phyloP scores from a whole-genome alignment of 768 basidiomycete genomes.

The Rhodosporidiobolus sp. region DNA sequence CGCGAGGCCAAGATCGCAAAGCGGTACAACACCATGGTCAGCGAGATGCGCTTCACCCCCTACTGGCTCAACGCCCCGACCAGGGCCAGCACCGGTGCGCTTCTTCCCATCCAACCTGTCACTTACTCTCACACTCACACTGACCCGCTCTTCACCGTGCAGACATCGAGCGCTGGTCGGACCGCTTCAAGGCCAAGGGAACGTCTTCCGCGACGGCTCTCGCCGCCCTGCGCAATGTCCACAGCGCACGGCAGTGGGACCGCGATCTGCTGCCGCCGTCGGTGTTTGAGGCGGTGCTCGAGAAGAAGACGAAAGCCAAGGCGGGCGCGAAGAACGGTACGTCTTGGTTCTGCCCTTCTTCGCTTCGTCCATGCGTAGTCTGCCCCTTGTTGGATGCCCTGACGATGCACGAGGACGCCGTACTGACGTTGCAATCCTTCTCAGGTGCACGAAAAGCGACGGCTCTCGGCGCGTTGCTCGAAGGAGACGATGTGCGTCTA shows the following conservation, averaged over 20 bases:
- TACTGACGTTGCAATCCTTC: background rate
- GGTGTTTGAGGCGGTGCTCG: slow-evolving; percentile 30
- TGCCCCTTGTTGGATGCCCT: background rate
- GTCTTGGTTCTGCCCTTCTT: background rate
- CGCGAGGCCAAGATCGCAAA: slow-evolving; percentile 25
- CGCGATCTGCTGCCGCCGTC: slow-evolving; percentile 26
- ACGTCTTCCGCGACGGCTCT: slow-evolving; percentile 9
- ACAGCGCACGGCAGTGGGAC: slow-evolving; percentile 15
- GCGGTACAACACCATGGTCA: slow-evolving; percentile 25
- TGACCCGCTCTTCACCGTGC: background rate
- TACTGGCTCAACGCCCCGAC: slow-evolving; percentile 35
- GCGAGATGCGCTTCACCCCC: slow-evolving; percentile 32
- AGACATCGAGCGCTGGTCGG: slow-evolving; percentile 41
- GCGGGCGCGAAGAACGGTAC: slow-evolving; percentile 1
- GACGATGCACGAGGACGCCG: background rate
- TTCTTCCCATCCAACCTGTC: background rate
- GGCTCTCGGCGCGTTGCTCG: slow-evolving; percentile 16
- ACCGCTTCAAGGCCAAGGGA: slow-evolving; percentile 31
- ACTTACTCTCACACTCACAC: background rate
- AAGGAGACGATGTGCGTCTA: slow-evolving; percentile 33
- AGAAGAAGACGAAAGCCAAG: slow-evolving; percentile 21
- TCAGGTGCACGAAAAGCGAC: slow-evolving; percentile 1
- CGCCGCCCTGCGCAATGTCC: slow-evolving; percentile 3
- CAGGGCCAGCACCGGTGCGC: slow-evolving; percentile 28
- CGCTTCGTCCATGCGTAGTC: too few species aligned